Evolutionary conservation across 1,284 basidiomycete species (phyloP), one percentile per base, ranked within the genome.

Genomic region (Clitocybe nebularis): DNA sequence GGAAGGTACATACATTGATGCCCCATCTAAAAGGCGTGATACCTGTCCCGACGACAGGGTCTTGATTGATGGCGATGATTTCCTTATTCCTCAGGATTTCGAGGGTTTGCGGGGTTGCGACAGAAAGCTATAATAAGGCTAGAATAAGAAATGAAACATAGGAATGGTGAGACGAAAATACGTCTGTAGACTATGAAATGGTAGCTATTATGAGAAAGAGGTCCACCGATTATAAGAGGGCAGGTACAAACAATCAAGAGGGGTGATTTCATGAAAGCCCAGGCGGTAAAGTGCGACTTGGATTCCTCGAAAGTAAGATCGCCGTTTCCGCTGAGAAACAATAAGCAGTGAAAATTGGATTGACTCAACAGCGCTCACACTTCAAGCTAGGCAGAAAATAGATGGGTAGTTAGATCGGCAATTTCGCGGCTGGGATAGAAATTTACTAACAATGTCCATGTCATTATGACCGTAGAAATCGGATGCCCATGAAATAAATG

Each of bases 401-500:
- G n/a, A n/a, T n/a, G 1, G n/a, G 17, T 11, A 22, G 7, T 7
- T 17, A 13, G 1, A 30, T 44, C 23, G 42, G 36, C 17, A 10
- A 16, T 23, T n/a, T 13, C 1, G n/a, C 14, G 10, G 35, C 2
- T 4, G 14, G 11, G 29, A 4, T 36, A 1, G 19, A 11, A 34
- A 13, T 8, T 5, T 5, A 50, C 71, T 39, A 46, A 77, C 77
- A 54, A 80, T 79, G 52, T 81, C 78, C 57, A 81, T 57, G 52
- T 81, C 79, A 48, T 79, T 80, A 44, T 70, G 72, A 3, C 76
- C 78, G 52, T 76, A 80, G 50, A 80, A 81, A 58, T 80, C 74
- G 11, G 75, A 70, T 4, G 53, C 73, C 56, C 66, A 72, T 0
- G 78, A 69, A 46, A 65, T 63, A 53, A 72, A 74, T 1, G 71